Percentiles rank a stretch among this genome's conserved stretches.
These are phyloP conservation scores for Solanum habrochaites DNA, from an alignment of 257 asterid species.

Conservation along the genomic window DNA sequence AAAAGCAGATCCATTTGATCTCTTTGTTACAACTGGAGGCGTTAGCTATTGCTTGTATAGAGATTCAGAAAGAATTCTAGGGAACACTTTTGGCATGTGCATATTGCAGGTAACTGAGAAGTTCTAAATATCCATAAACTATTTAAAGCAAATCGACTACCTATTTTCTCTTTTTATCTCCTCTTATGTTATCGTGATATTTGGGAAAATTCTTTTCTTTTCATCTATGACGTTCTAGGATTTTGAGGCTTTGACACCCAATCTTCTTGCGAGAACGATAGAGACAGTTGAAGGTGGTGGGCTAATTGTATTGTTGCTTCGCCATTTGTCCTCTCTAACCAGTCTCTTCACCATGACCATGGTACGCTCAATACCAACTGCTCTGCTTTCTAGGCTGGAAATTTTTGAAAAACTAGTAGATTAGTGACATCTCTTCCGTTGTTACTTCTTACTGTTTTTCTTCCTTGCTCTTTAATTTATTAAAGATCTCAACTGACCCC, in stretches of 20 bases:
- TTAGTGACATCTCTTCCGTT: background rate
- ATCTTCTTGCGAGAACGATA: constrained; percentile 94
- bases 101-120: constrained; percentile 58
- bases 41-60: constrained; percentile 74
- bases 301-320: constrained; percentile 72
- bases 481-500: background rate
- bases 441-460: background rate
- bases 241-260: constrained; percentile 97
- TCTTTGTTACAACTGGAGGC: constrained; percentile 64
- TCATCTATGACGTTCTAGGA: constrained; percentile 33
- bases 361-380: constrained; percentile 27
- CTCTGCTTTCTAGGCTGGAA: background rate
- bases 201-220: background rate
- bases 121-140: background rate
- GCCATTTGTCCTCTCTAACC: constrained; percentile 77
- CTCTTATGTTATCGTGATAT: background rate
- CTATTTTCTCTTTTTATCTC: background rate
- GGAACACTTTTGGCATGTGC: constrained; percentile 99
- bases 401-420: background rate
- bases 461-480: background rate
- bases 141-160: background rate
- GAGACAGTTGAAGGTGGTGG: constrained; percentile 99
- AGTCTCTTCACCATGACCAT: constrained; percentile 90
- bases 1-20: constrained; percentile 62
- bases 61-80: constrained; percentile 90